These are phyloP conservation scores for Cladosporium phlei DNA, from an alignment of 2,329 filamentous ascomycete species.

Conservation along the genomic window DNA sequence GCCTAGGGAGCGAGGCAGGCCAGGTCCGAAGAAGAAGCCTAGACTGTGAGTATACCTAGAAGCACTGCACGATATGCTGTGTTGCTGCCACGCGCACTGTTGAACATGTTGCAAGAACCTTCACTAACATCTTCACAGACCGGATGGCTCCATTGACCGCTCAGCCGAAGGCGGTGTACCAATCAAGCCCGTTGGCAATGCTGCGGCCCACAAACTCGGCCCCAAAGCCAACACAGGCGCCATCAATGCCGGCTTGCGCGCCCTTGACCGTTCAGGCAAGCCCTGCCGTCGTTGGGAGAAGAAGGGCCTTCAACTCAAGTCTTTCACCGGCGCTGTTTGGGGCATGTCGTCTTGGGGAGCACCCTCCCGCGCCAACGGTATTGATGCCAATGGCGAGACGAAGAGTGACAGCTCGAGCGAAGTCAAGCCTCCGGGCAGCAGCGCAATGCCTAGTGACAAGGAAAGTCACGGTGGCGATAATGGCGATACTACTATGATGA, in stretches of 20 bases:
- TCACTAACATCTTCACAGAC: slow-evolving; percentile 36
- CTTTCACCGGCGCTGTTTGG: slow-evolving; percentile 85
- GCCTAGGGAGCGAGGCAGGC: slow-evolving; percentile 58
- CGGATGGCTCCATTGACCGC: slow-evolving; percentile 47
- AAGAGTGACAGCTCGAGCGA: slow-evolving; percentile 55
- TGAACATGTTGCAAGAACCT: no score
- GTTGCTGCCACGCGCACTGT: neutral
- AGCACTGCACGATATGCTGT: neutral
- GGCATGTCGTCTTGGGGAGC: slow-evolving; percentile 77
- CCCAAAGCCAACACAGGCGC: slow-evolving; percentile 96
- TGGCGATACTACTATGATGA: slow-evolving; percentile 27
- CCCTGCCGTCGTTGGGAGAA: slow-evolving; percentile 89
- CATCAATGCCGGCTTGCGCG: slow-evolving; percentile 92
- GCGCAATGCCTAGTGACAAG: slow-evolving; percentile 56
- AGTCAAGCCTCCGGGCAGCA: slow-evolving; percentile 53
- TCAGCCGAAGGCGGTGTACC: slow-evolving; percentile 33
- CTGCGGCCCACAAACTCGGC: slow-evolving; percentile 72
- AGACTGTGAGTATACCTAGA: slow-evolving; percentile 65
- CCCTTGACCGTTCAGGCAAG: slow-evolving; percentile 85
- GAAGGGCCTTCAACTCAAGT: slow-evolving; percentile 79
- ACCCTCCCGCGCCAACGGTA: slow-evolving; percentile 50
- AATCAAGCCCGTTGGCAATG: slow-evolving; percentile 16
- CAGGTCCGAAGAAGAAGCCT: slow-evolving; percentile 94
- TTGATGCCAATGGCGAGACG: slow-evolving; percentile 58
- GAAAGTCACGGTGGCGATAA: slow-evolving; percentile 50